Conservation (phyloP, 495 filamentous ascomycete species). For the Cercophora scortea region DNA sequence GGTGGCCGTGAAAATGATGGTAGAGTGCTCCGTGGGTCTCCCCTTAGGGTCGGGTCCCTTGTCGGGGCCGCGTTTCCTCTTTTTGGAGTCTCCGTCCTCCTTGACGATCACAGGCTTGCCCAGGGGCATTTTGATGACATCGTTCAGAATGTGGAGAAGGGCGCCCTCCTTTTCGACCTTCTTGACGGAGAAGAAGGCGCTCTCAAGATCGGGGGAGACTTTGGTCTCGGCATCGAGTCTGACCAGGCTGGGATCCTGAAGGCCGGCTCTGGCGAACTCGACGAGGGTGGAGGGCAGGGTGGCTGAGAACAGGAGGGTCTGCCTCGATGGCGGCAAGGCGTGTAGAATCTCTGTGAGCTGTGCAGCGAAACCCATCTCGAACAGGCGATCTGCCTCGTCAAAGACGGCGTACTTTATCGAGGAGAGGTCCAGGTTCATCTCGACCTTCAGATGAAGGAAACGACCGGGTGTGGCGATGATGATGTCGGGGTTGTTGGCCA, state of each 20-base stretch:
- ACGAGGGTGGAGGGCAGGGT: slow-evolving; percentile 89
- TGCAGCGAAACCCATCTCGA: slow-evolving; percentile 95
- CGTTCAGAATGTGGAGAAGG: slow-evolving; percentile 77
- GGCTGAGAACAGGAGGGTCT: slow-evolving; percentile 91
- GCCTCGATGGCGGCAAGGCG: slow-evolving; percentile 71
- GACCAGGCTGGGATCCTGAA: slow-evolving; percentile 82
- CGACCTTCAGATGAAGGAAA: slow-evolving; percentile 90
- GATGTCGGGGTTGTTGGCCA: slow-evolving; percentile 92
- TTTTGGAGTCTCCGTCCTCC: slow-evolving; percentile 40
- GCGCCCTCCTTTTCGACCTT: slow-evolving; percentile 88
- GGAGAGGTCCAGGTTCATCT: slow-evolving; percentile 82
- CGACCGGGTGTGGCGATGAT: slow-evolving; percentile 94
- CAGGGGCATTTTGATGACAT: slow-evolving; percentile 87
- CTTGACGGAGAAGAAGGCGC: slow-evolving; percentile 89
- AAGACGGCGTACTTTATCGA: slow-evolving; percentile 90
- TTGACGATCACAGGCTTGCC: slow-evolving; percentile 52
- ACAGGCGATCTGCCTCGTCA: slow-evolving; percentile 92
- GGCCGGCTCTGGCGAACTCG: slow-evolving; percentile 87
- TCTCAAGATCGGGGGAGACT: slow-evolving; percentile 87
- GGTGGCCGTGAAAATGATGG: slow-evolving; percentile 87
- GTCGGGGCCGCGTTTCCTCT: slow-evolving; percentile 58
- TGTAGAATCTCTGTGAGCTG: slow-evolving; percentile 92
- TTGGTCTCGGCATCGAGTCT: slow-evolving; percentile 91
- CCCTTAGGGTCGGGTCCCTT: slow-evolving; percentile 32
- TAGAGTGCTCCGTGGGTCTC: slow-evolving; percentile 71